Base-by-base conservation (phyloP, 1,284 basidiomycete genomes). In the Malassezia japonica region DNA sequence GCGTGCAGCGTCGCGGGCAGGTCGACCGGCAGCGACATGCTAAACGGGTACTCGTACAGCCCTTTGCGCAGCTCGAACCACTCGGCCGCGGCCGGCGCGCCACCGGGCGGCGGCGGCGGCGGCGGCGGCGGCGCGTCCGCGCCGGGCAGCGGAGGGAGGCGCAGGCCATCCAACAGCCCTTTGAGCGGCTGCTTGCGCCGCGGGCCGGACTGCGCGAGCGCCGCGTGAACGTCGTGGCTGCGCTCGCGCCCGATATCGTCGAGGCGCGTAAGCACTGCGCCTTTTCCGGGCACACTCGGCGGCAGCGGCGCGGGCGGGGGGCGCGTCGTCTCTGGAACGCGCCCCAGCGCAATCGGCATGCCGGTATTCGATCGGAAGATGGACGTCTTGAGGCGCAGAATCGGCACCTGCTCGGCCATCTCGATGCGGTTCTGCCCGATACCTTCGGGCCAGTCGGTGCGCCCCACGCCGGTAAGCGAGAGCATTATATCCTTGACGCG, bases 61-160 rank as follows among this genome's bases (percentile, higher is more conserved):
- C 89, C 89, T 76, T 86, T 84, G 60, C 84, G 82, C 74, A 95
- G 92, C 73, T 94, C 85, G 64, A 85, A 85, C 85, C 88, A 95
- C 10, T 82, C 81, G 37, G 76, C 46, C 55, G 56, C 29, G 20
- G 45, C 39, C 15, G 44, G 21, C 23, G 44, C 13, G 6, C 27
- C 5, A 16, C 18, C 23, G 5, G 32, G 13, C 12, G 25, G 39
- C 10, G 47, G 20, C 23, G 40, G 7, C 12, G 27, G 24, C 6
- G 16, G 16, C 1, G 38, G 18, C 12, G 41, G 20, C 9, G 41
- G 29, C n/a, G n/a, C n/a, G 18, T 29, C 15, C 10, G 21, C 46
- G 9, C 34, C 12, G 5, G 36, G 13, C 20, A 23, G 38, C 10
- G 28, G 20, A 13, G 46, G 39, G 13, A 28, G n/a, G 38, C 38